Percentiles rank a stretch among this genome's conserved stretches.
phyloP scores from a whole-genome alignment of 1,284 basidiomycete genomes.

The Volvariella surrecta region DNA sequence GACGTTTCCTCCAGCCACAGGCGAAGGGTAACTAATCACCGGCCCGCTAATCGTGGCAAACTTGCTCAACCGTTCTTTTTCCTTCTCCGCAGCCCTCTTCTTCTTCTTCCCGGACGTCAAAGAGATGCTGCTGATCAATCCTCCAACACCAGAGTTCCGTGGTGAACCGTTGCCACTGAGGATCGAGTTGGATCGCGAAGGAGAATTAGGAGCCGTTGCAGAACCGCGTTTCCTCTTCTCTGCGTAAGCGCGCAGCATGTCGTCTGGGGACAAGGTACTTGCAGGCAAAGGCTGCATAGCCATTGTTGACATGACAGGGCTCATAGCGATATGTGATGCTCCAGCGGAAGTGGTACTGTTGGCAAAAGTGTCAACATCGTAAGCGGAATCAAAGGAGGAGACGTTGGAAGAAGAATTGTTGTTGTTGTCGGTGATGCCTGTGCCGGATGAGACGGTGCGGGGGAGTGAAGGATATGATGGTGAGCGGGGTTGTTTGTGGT shows the following conservation, averaged over 20 bases:
- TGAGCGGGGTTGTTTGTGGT: slow-evolving; percentile 12
- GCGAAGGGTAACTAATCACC: neutral
- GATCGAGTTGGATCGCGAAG: neutral
- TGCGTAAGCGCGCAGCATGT: slow-evolving; percentile 69
- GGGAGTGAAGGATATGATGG: slow-evolving; percentile 11
- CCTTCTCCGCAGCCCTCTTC: neutral
- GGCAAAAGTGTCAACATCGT: neutral
- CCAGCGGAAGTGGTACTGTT: slow-evolving; percentile 18
- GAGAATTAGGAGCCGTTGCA: neutral
- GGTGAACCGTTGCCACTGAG: neutral
- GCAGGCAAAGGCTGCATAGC: slow-evolving; percentile 28
- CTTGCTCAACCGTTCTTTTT: neutral
- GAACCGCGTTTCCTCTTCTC: slow-evolving; percentile 17
- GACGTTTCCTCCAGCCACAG: neutral
- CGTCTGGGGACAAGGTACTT: slow-evolving; percentile 55
- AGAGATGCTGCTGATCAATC: neutral
- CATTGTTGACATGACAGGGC: slow-evolving; percentile 31
- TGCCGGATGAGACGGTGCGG: neutral
- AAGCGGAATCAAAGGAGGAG: slow-evolving; percentile 6
- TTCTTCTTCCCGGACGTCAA: neutral
- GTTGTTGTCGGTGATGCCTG: too few relatives aligned
- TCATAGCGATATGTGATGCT: slow-evolving; percentile 18
- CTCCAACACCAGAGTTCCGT: neutral
- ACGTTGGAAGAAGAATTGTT: slow-evolving; percentile 8
- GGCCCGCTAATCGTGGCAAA: neutral